Evolutionary conservation across 1,284 basidiomycete species (phyloP), one percentile per base, ranked within the genome.

Genomic region (Ganoderma multipileum): DNA sequence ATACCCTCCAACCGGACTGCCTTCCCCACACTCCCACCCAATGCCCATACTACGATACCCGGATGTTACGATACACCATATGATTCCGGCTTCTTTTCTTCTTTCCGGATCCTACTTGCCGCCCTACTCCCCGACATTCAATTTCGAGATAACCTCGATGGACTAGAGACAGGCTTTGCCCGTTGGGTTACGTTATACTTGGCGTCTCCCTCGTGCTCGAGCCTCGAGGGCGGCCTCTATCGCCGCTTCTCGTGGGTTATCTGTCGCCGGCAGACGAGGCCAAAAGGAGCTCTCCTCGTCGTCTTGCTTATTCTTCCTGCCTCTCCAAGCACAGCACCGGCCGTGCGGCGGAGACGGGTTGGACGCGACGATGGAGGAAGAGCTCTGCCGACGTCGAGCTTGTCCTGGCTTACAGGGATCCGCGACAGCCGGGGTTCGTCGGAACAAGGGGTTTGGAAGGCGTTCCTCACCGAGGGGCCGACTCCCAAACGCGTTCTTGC

Each of bases 211-310:
- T 55, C 52, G 28, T 18, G 4, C 52, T 55, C 52, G 28, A 55
- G 52, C 26, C 16, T 55, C 6, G 28, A 50, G 47, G 47, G 4
- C 47, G 11, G 23, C 47, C 47, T 23, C 38, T 41, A 36, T 60
- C 58, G 58, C 38, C n/a, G 63, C 63, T 64, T 64, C 63, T 58
- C 39, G 63, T 39, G n/a, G n/a, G 54, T 64, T 64, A 64, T 64
- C 63, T 30, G 63, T 47, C 63, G 63, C 41, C 33, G 63, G 63
- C 28, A 28, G 38, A 39, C 33, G 18, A 6, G 33, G 6, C 55
- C 20, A n/a, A 9, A 28, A 18, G 14, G 28, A 54, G 28, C 26
- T 23, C 28, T 54, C 9, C 28, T 36, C 55, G 33, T 57, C 55
- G 55, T 38, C 55, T 9, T 36, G 33, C 33, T 20, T 18, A 14